These are phyloP conservation scores for Verticillium longisporum DNA, from an alignment of 2,329 filamentous ascomycete species.

Conservation along the genomic window DNA sequence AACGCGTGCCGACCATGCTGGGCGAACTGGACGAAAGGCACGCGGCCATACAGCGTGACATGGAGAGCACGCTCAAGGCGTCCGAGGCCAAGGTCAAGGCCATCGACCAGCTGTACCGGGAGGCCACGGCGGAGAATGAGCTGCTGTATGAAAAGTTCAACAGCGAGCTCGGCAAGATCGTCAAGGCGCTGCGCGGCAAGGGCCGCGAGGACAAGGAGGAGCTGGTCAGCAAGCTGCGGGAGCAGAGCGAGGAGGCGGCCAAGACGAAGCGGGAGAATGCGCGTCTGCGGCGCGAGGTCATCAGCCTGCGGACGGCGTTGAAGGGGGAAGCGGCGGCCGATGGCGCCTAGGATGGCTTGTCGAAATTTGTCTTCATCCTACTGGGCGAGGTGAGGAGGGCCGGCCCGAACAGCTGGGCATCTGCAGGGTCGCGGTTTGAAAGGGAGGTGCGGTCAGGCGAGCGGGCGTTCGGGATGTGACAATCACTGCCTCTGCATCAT, in stretches of 20 bases:
- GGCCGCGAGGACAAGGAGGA: slow-evolving; percentile 75
- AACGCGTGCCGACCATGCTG: slow-evolving; percentile 53
- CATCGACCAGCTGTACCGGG: slow-evolving; percentile 83
- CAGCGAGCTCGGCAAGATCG: slow-evolving; percentile 76
- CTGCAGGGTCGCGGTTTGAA: neutral
- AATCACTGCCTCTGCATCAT: neutral
- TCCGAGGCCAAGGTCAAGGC: slow-evolving; percentile 73
- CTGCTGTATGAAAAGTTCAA: slow-evolving; percentile 89
- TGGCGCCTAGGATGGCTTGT: slow-evolving; percentile 4
- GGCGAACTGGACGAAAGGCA: slow-evolving; percentile 56
- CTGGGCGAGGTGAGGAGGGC: neutral
- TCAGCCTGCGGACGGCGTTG: slow-evolving; percentile 55
- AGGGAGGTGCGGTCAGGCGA: neutral
- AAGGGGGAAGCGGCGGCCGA: slow-evolving; percentile 46
- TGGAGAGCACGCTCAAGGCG: slow-evolving; percentile 64
- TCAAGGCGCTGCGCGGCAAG: slow-evolving; percentile 65
- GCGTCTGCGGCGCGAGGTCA: slow-evolving; percentile 73
- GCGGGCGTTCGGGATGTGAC: neutral
- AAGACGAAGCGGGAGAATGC: slow-evolving; percentile 80
- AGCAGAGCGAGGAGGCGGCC: slow-evolving; percentile 69
- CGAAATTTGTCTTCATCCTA: neutral
- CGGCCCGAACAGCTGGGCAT: neutral
- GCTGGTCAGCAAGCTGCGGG: slow-evolving; percentile 62
- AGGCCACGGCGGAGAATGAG: slow-evolving; percentile 86
- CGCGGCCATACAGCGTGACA: slow-evolving; percentile 58